Percentiles rank a stretch among this genome's conserved stretches.
Conservation (phyloP, 2,329 filamentous ascomycete genomes). For the Exophiala spinifera region DNA sequence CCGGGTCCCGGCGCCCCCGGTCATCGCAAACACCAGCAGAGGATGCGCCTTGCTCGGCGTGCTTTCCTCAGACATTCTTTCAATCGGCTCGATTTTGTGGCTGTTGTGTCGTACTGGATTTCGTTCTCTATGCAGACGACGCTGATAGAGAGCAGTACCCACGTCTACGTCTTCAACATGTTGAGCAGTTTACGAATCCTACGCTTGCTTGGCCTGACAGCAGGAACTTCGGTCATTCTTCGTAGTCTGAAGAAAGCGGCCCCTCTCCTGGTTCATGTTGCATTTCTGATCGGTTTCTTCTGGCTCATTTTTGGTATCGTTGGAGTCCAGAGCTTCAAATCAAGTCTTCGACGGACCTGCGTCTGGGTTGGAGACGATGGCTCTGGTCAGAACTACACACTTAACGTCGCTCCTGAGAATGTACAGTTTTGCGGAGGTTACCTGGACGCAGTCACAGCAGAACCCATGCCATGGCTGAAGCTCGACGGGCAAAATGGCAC, state of each 20-base stretch:
- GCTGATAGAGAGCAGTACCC: constrained; percentile 64
- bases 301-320: constrained; percentile 97
- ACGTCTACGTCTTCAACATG: constrained; percentile 93
- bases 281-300: constrained; percentile 92
- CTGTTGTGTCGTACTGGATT: constrained; percentile 93
- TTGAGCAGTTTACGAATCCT: constrained; percentile 91
- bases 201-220: constrained; percentile 84
- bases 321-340: constrained; percentile 93
- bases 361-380: constrained; percentile 67
- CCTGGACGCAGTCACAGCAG: constrained; percentile 59
- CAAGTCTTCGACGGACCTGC: constrained; percentile 72
- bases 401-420: constrained; percentile 54
- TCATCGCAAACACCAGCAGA: constrained; percentile 72
- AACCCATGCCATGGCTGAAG: constrained; percentile 65
- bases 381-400: constrained; percentile 37
- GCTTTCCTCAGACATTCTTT: constrained; percentile 94
- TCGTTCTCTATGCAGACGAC: constrained; percentile 71
- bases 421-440: constrained; percentile 86
- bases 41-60: constrained; percentile 79
- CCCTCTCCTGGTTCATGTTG: constrained; percentile 85
- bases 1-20: constrained; percentile 61
- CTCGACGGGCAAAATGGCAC: constrained; percentile 53
- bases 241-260: constrained; percentile 94
- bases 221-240: constrained; percentile 92
- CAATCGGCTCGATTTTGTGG: constrained; percentile 91